Conservation (phyloP, 257 asterid species). For the Plectranthus barbatus region DNA sequence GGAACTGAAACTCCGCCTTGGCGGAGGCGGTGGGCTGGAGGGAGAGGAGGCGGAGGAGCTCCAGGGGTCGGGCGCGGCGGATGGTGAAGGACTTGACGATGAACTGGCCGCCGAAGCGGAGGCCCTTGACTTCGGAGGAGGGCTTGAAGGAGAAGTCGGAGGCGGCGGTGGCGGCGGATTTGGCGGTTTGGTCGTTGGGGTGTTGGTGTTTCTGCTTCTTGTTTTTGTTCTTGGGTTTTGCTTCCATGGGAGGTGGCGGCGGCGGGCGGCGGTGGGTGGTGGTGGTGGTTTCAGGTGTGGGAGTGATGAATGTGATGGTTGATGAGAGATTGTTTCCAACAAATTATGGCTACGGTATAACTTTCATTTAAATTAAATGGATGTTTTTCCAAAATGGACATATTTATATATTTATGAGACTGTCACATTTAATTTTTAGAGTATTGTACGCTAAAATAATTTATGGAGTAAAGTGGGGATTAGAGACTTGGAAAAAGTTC, state of each 20-base stretch:
- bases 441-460: too few species aligned
- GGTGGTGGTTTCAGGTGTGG: neutral
- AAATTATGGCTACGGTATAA: conserved; percentile 17
- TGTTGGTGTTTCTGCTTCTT: conserved; percentile 76
- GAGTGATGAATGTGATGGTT: conserved; percentile 11
- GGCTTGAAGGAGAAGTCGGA: conserved; percentile 69
- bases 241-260: conserved; percentile 36
- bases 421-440: too few species aligned
- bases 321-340: conserved; percentile 14
- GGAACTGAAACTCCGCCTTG: conserved; percentile 33
- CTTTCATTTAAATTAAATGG: neutral
- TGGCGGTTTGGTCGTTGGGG: conserved; percentile 63
- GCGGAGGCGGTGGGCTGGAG: conserved; percentile 59
- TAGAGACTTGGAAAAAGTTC: too few species aligned
- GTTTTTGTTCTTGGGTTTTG: conserved; percentile 27
- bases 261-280: neutral
- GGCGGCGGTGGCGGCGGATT: conserved; percentile 34
- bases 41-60: conserved; percentile 71
- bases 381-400: neutral
- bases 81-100: conserved; percentile 86
- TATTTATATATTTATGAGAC: neutral
- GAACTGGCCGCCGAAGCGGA: conserved; percentile 92
- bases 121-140: conserved; percentile 67
- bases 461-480: too few species aligned
- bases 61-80: conserved; percentile 69